A percentile compares a stretch with the other conserved stretches of the same genome.
phyloP scores from a whole-genome alignment of 2,329 filamentous ascomycete species.

The Teratosphaeriaceae sp. region DNA sequence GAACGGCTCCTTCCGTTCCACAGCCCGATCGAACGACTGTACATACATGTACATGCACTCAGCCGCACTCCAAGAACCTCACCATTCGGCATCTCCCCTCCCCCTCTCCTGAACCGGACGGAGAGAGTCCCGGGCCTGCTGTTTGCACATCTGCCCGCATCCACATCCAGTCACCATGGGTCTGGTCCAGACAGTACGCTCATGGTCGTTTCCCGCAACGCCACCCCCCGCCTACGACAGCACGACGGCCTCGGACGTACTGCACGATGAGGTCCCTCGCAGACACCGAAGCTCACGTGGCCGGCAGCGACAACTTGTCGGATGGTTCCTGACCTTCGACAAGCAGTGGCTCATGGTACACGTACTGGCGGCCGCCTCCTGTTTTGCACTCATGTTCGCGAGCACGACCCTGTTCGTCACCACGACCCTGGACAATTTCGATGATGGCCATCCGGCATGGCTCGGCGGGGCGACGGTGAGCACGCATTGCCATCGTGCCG shows the following conservation, averaged over 20 bases:
- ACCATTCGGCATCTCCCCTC: no score
- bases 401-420: neutral
- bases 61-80: no score
- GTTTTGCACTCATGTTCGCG: neutral
- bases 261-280: neutral
- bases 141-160: no score
- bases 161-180: neutral
- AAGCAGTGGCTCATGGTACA: neutral
- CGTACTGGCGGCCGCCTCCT: neutral
- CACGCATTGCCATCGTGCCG: no score
- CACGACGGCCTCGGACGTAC: neutral
- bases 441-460: neutral
- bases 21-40: no score
- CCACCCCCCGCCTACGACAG: neutral
- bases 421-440: neutral
- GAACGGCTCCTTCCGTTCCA: no score
- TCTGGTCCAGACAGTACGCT: neutral
- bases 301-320: neutral
- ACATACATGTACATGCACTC: no score
- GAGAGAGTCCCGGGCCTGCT: no score
- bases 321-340: neutral
- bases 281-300: neutral
- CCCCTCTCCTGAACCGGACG: no score
- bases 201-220: neutral
- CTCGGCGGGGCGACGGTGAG: neutral